Evolutionary conservation across 768 basidiomycete species (phyloP).

Genomic region (Mycena vulgaris): DNA sequence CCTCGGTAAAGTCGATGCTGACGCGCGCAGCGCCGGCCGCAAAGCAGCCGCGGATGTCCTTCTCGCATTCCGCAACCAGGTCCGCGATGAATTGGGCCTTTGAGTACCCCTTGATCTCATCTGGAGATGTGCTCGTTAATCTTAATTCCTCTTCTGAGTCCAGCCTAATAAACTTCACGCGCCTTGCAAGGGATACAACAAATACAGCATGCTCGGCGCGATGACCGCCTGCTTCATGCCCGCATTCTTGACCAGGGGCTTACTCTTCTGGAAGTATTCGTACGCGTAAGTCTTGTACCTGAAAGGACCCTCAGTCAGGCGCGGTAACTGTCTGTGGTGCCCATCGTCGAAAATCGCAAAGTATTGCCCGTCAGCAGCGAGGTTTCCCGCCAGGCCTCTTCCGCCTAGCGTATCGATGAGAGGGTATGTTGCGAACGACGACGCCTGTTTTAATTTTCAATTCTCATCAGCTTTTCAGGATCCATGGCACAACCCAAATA

Average conservation of each 20-base stretch:
- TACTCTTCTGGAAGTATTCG: neutral
- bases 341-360: conserved; percentile 16
- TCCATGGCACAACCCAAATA: no score
- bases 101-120: neutral
- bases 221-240: conserved; percentile 14
- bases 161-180: neutral
- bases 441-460: no score
- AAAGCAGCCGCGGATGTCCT: conserved; percentile 19
- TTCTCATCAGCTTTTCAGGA: no score
- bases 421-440: no score
- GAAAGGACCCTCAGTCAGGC: neutral
- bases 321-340: conserved; percentile 15
- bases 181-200: conserved; percentile 16
- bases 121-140: no score
- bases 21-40: conserved; percentile 4
- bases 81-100: conserved; percentile 6
- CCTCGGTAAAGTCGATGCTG: conserved; percentile 20
- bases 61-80: conserved; percentile 13
- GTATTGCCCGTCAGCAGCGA: conserved; percentile 4
- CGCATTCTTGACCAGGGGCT: conserved; percentile 5
- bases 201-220: conserved; percentile 11
- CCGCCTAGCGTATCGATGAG: no score
- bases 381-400: neutral
- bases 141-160: no score
- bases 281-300: conserved; percentile 12